phyloP scores from a whole-genome alignment of 768 basidiomycete genomes.

The Phylloporus rhodoxanthus region DNA sequence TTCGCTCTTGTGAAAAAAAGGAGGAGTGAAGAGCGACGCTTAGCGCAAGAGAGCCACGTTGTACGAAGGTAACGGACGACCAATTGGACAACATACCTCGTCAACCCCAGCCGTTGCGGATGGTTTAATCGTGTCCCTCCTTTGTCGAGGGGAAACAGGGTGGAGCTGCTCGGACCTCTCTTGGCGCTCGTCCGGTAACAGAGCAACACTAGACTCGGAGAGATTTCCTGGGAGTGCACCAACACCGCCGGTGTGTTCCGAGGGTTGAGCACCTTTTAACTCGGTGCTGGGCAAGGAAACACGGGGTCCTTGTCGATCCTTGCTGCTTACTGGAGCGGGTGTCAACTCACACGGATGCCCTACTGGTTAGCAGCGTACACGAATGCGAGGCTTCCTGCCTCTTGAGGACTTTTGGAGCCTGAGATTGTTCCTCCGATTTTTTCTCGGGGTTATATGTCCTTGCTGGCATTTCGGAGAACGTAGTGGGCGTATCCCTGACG shows the following conservation, averaged over 20 bases:
- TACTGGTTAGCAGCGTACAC: conserved; percentile 6
- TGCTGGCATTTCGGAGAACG: not conserved
- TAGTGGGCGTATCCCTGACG: conserved; percentile 2
- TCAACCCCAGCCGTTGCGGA: not conserved
- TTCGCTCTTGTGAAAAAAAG: not conserved
- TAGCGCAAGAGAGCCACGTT: no score
- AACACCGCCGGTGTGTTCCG: conserved; percentile 35
- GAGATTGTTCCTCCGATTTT: not conserved
- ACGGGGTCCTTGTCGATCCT: not conserved
- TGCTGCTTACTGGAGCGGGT: conserved; percentile 3
- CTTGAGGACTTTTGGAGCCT: not conserved
- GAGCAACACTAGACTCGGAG: conserved; percentile 42
- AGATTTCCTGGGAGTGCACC: conserved; percentile 45
- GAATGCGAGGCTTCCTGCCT: conserved; percentile 1
- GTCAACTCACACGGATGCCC: conserved; percentile 5
- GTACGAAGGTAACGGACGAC: no score
- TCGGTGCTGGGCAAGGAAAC: conserved; percentile 35
- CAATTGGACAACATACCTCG: conserved; percentile 10
- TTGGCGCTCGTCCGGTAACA: conserved; percentile 43
- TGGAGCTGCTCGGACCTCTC: conserved; percentile 6
- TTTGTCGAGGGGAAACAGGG: conserved; percentile 6
- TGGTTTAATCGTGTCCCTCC: conserved; percentile 15
- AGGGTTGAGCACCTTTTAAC: conserved; percentile 28
- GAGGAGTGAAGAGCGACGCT: no score
- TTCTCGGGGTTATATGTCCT: not conserved